A percentile compares a stretch with the other conserved stretches of the same genome.
These are phyloP conservation scores for Ceratobasidium sp. DNA, from an alignment of 1,284 basidiomycete species.

Conservation along the genomic window DNA sequence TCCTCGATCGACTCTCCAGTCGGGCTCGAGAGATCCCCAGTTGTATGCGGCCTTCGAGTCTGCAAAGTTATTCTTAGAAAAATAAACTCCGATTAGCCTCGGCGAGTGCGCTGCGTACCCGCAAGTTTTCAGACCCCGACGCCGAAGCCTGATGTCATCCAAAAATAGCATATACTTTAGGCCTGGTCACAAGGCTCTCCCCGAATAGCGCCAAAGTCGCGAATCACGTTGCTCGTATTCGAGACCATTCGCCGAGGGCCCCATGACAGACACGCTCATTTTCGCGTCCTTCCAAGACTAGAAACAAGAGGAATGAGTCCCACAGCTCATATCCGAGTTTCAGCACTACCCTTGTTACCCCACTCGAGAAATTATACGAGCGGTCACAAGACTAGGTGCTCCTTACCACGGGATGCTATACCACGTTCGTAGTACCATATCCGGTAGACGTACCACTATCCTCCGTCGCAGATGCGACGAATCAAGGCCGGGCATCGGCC, in stretches of 20 bases:
- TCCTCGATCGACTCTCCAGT: too few species aligned
- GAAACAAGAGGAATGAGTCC: neutral
- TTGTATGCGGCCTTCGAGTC: too few species aligned
- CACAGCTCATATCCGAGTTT: neutral
- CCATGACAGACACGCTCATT: neutral
- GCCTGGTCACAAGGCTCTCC: neutral
- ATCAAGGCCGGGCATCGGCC: neutral
- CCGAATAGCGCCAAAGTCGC: neutral
- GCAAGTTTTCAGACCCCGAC: neutral
- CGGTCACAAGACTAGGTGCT: conserved; percentile 8
- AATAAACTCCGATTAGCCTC: too few species aligned
- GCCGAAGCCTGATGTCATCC: neutral
- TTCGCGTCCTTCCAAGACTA: neutral
- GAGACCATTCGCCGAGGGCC: neutral
- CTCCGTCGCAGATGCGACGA: neutral
- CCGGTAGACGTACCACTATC: neutral
- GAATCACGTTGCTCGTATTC: neutral
- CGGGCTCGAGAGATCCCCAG: too few species aligned
- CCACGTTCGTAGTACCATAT: neutral
- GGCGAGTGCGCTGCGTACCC: too few species aligned
- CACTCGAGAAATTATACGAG: neutral
- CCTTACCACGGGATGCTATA: neutral
- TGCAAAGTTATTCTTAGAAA: too few species aligned
- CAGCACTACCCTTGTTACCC: neutral
- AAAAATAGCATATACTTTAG: neutral